Evolutionary conservation across 2,329 filamentous ascomycete genomes (phyloP), one percentile per base, ranked within the genome.

Genomic region (Cordyceps fumosorosea): DNA sequence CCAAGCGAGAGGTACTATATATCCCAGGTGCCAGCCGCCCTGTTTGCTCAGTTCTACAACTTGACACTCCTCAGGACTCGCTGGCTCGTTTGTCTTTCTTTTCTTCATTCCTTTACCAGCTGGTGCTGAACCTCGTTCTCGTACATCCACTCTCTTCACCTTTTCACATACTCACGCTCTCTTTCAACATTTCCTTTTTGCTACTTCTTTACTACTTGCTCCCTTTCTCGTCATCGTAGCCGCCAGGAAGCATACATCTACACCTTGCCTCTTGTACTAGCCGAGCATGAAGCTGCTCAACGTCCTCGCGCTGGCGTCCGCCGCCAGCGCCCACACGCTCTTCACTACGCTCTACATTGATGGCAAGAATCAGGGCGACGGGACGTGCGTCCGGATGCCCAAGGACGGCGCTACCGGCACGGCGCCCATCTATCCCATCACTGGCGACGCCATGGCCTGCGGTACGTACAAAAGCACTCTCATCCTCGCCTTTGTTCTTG

Each of bases 331-430:
- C 48, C 87, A 90, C 69, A 88, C 86, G 6, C 72, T 84, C 55
- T 84, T 89, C 70, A 87, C 85, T 1, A 88, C 82, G 4, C 76
- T 89, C 55, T 86, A 81, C 66, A 74, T 90, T 66, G 78, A 89
- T 67, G 82, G 82, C 63, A 74, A 80, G 54, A 80, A 82, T 67
- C 85, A 91, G 73, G 89, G 89, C 64, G 85, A 89, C 69, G 89
- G 84, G 34, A 87, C 85, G 29, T 91, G 88, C 68, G 81, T 92
- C 56, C 86, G 89, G 48, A 88, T 89, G 82, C 83, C 83, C 60
- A 77, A 74, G 47, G 75, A 84, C 60, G 74, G 78, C 3, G 71
- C 73, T 7, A 81, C 77, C 0, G 79, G 82, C 56, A 88, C 82
- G 5, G 73, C 72, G 42, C 89, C 88, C 32, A 79, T 91, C 58